phyloP scores from a whole-genome alignment of 306 rosid species.

The Abrus pulchellus region DNA sequence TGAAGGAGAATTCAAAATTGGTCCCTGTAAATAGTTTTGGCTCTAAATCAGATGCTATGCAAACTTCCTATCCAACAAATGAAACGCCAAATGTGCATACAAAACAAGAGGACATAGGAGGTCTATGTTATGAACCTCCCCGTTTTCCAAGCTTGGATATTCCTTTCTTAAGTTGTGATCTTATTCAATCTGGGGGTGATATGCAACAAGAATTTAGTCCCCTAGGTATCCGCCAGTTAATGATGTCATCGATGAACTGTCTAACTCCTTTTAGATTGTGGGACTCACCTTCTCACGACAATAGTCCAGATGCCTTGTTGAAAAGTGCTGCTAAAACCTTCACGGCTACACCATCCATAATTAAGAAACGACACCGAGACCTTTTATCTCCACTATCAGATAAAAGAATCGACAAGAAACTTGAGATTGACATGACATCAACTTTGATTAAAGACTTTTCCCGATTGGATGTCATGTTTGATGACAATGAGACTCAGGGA shows the following conservation, averaged over 20 bases:
- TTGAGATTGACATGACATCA: conserved; percentile 72
- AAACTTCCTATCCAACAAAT: conserved; percentile 55
- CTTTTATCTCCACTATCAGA: conserved; percentile 92
- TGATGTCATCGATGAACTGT: conserved; percentile 92
- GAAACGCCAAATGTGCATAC: conserved; percentile 53
- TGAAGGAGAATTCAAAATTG: conserved; percentile 63
- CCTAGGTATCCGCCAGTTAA: conserved; percentile 92
- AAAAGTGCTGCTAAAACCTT: conserved; percentile 94
- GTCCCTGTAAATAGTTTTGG: conserved; percentile 77
- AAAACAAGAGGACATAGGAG: conserved; percentile 71
- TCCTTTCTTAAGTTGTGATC: conserved; percentile 98
- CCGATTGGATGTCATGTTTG: conserved; percentile 87
- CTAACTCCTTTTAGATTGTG: conserved; percentile 91
- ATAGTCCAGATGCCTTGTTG: conserved; percentile 86
- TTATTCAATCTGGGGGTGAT: conserved; percentile 77
- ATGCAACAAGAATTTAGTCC: conserved; percentile 99
- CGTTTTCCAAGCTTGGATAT: conserved; percentile 91
- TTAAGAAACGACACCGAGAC: conserved; percentile 88
- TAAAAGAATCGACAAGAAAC: conserved; percentile 79
- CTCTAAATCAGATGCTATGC: conserved; percentile 57
- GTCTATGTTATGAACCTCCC: conserved; percentile 94
- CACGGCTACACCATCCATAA: conserved; percentile 84
- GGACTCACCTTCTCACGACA: conserved; percentile 82
- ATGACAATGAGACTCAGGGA: conserved; percentile 59
- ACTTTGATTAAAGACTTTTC: conserved; percentile 72